A percentile compares a stretch with the other conserved stretches of the same genome.
Evolutionary conservation across 257 asterid genomes (phyloP).

Genomic region (Solanum etuberosum): DNA sequence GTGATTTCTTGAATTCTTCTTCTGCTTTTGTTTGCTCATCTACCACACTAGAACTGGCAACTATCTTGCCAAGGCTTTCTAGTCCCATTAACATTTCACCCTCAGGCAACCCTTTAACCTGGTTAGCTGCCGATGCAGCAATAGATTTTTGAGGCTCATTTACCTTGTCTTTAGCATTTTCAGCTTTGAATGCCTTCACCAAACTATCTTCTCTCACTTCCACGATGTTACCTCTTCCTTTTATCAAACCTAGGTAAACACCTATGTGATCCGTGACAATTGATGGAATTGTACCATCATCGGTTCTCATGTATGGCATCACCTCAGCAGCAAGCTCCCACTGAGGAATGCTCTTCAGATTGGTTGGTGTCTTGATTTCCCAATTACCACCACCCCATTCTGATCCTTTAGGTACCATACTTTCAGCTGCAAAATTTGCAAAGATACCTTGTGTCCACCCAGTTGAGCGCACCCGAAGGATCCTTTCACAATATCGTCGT

Average conservation of each 20-base stretch:
- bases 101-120: conserved; percentile 31
- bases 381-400: conserved; percentile 99
- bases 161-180: conserved; percentile 39
- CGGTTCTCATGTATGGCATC: conserved; percentile 98
- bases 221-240: conserved; percentile 92
- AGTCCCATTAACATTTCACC: conserved; percentile 66
- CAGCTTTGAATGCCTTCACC: conserved; percentile 65
- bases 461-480: conserved; percentile 87
- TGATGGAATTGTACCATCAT: conserved; percentile 93
- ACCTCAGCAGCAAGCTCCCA: conserved; percentile 99
- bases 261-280: conserved; percentile 94
- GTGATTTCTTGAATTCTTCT: conserved; percentile 87
- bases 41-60: conserved; percentile 34
- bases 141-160: conserved; percentile 40
- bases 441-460: conserved; percentile 99
- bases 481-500: conserved; percentile 93
- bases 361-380: conserved; percentile 90
- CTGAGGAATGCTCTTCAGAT: conserved; percentile 93
- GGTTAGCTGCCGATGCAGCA: conserved; percentile 33
- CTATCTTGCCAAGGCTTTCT: conserved; percentile 57
- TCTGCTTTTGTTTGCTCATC: conserved; percentile 98
- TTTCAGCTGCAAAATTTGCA: conserved; percentile 98
- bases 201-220: conserved; percentile 93
- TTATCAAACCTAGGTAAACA: conserved; percentile 87
- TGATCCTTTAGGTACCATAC: conserved; percentile 98